Percentiles rank a stretch among this genome's conserved stretches.
These are phyloP conservation scores for Solanum appendiculatum DNA, from an alignment of 257 asterid genomes.

Conservation along the genomic window DNA sequence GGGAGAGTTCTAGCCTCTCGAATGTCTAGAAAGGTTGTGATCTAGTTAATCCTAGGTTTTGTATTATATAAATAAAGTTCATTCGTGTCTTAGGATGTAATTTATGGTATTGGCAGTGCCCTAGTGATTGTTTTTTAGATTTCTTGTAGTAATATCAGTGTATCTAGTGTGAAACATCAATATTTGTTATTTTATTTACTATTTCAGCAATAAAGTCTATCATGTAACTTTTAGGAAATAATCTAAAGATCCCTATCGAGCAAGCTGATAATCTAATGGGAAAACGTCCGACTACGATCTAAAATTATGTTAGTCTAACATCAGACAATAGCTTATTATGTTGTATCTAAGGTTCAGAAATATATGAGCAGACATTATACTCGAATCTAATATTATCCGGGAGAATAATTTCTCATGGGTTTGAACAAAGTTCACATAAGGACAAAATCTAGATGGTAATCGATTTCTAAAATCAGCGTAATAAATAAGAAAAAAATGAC, in stretches of 20 bases:
- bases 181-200: no score
- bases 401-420: not conserved
- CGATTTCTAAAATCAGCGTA: not conserved
- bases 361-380: no score
- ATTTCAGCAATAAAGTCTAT: no score
- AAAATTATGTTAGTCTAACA: not conserved
- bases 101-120: not conserved
- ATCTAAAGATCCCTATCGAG: not conserved
- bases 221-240: no score
- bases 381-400: not conserved
- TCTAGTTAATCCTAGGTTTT: not conserved
- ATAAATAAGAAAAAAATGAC: not conserved
- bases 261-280: no score
- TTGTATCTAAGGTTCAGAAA: not conserved
- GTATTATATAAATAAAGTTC: not conserved
- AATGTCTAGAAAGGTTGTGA: not conserved
- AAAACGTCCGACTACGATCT: not conserved
- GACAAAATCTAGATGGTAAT: not conserved
- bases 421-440: not conserved
- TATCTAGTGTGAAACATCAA: no score
- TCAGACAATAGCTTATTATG: not conserved
- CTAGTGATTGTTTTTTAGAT: not conserved
- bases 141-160: no score
- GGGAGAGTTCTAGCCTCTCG: no score
- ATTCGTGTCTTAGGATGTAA: not conserved